Evolutionary conservation across 2,329 filamentous ascomycete genomes (phyloP).

Genomic region (Penicillium sp.): DNA sequence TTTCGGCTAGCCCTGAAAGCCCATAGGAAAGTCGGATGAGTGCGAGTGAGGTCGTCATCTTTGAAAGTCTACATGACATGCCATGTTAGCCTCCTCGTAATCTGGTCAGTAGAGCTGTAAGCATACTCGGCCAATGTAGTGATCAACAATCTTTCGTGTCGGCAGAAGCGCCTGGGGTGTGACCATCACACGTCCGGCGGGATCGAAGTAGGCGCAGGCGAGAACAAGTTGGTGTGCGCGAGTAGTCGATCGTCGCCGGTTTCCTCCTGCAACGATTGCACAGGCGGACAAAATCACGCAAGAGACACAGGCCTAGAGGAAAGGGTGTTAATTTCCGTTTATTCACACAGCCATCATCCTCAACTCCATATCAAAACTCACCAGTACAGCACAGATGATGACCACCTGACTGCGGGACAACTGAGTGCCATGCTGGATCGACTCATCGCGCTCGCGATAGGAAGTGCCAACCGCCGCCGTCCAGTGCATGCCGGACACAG

Average conservation of each 20-base stretch:
- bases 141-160: slow-evolving; percentile 73
- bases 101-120: neutral
- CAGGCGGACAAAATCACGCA: slow-evolving; percentile 63
- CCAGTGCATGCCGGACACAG: slow-evolving; percentile 88
- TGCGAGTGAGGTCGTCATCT: slow-evolving; percentile 74
- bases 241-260: slow-evolving; percentile 58
- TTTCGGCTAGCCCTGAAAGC: slow-evolving; percentile 79
- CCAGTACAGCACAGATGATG: slow-evolving; percentile 72
- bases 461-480: slow-evolving; percentile 71
- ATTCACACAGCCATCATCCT: neutral
- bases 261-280: slow-evolving; percentile 58
- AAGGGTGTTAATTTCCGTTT: slow-evolving; percentile 13
- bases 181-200: slow-evolving; percentile 50
- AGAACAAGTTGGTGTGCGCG: slow-evolving; percentile 65
- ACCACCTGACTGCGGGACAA: slow-evolving; percentile 67
- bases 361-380: slow-evolving; percentile 44
- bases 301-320: slow-evolving; percentile 60
- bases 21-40: slow-evolving; percentile 84
- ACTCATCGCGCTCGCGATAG: slow-evolving; percentile 62
- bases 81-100: slow-evolving; percentile 28
- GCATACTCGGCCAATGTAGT: slow-evolving; percentile 67
- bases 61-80: slow-evolving; percentile 53
- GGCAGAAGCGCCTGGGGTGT: slow-evolving; percentile 50
- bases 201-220: slow-evolving; percentile 50
- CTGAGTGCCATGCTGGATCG: slow-evolving; percentile 43